Percentiles rank a stretch among this genome's conserved stretches.
phyloP scores from a whole-genome alignment of 1,284 basidiomycete genomes.

The Afroboletus lepidellus region DNA sequence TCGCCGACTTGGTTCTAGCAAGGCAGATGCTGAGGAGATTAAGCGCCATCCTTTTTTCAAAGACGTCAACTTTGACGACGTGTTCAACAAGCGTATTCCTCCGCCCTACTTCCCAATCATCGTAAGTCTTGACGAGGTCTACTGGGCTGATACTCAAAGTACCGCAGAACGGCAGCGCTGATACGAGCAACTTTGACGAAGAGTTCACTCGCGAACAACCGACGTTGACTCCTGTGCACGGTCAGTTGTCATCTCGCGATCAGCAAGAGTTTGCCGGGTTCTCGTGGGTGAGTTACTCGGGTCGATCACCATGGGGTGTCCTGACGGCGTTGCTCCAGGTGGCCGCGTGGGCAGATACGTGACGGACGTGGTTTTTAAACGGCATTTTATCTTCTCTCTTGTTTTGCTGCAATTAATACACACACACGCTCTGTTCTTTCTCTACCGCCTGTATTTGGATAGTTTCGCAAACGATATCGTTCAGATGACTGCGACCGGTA shows the following conservation, averaged over 20 bases:
- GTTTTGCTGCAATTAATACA: constrained; percentile 36
- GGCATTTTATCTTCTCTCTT: constrained; percentile 37
- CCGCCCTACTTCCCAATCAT: constrained; percentile 97
- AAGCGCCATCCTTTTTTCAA: constrained; percentile 98
- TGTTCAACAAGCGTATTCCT: constrained; percentile 93
- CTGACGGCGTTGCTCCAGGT: constrained; percentile 41
- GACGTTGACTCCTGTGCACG: constrained; percentile 96
- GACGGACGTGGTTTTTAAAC: constrained; percentile 30
- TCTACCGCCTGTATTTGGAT: constrained; percentile 49
- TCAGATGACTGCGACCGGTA: constrained; percentile 25
- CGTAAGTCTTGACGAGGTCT: constrained; percentile 47
- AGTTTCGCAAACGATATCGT: constrained; percentile 40
- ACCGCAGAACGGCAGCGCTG: constrained; percentile 70
- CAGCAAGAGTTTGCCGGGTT: constrained; percentile 96
- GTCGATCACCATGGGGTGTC: not conserved
- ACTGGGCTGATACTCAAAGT: constrained; percentile 5
- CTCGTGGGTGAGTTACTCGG: constrained; percentile 70
- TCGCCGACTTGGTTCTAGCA: constrained; percentile 91
- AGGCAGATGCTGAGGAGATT: constrained; percentile 95
- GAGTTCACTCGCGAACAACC: constrained; percentile 98
- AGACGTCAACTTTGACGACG: constrained; percentile 95
- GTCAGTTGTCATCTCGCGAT: constrained; percentile 88
- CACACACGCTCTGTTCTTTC: constrained; percentile 31
- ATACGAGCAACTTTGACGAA: constrained; percentile 91
- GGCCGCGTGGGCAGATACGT: constrained; percentile 71